Percentiles rank a stretch among this genome's conserved stretches.
Evolutionary conservation across 768 basidiomycete species (phyloP).

Genomic region (Phylloporus rhodoxanthus): DNA sequence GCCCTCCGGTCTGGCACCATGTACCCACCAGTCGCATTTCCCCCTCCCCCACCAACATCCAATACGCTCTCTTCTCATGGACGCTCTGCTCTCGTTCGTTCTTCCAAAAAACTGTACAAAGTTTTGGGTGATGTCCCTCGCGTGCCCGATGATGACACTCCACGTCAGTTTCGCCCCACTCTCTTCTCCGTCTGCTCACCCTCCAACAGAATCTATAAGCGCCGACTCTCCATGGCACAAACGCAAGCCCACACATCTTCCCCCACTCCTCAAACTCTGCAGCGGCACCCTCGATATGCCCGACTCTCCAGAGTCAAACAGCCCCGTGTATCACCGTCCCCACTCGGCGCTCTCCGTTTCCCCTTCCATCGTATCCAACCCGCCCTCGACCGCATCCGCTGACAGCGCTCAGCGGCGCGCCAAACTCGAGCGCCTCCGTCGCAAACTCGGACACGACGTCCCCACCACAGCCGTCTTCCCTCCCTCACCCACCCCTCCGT

Average conservation of each 20-base stretch:
- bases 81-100: slow-evolving; percentile 51
- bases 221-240: slow-evolving; percentile 17
- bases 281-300: neutral
- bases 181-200: neutral
- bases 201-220: too few relatives aligned
- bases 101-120: slow-evolving; percentile 54
- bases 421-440: slow-evolving; percentile 61
- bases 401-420: slow-evolving; percentile 38
- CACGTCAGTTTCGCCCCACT: neutral
- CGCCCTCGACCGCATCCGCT: slow-evolving; percentile 26
- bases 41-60: slow-evolving; percentile 49
- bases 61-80: slow-evolving; percentile 47
- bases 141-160: slow-evolving; percentile 36
- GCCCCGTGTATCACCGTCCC: slow-evolving; percentile 6
- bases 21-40: slow-evolving; percentile 2
- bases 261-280: slow-evolving; percentile 22
- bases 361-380: slow-evolving; percentile 15
- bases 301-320: slow-evolving; percentile 1
- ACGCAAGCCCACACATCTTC: slow-evolving; percentile 25
- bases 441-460: slow-evolving; percentile 57
- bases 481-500: neutral
- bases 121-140: slow-evolving; percentile 57
- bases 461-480: slow-evolving; percentile 60
- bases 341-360: slow-evolving; percentile 20
- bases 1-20: slow-evolving; percentile 27